phyloP scores from a whole-genome alignment of 495 filamentous ascomycete species.

The Parathielavia hyrcaniae region DNA sequence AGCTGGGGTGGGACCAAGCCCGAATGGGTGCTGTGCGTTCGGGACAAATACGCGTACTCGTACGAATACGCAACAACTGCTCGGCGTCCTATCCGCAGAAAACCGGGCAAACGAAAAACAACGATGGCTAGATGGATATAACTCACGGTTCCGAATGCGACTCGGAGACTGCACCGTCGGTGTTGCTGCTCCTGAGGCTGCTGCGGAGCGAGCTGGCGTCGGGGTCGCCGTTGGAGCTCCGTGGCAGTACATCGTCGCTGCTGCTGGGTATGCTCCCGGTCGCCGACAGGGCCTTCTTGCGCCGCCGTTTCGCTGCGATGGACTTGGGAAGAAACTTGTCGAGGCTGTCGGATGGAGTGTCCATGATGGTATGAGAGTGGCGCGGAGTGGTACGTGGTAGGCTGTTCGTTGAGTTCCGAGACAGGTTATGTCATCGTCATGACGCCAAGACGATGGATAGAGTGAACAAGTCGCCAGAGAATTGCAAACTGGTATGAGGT shows the following conservation, averaged over 20 bases:
- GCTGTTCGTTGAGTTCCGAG: not conserved
- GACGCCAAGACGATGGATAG: not conserved
- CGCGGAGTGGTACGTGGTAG: not conserved
- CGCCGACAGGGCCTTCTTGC: slow-evolving; percentile 32
- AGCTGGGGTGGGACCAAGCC: slow-evolving; percentile 8
- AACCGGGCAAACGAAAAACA: not conserved
- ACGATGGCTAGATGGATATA: not conserved
- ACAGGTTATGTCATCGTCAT: slow-evolving; percentile 11
- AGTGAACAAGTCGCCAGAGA: not conserved
- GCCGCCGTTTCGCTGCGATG: slow-evolving; percentile 39
- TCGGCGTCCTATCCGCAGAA: slow-evolving; percentile 1
- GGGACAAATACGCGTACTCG: slow-evolving; percentile 1
- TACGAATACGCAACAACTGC: not conserved
- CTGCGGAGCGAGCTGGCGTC: slow-evolving; percentile 16
- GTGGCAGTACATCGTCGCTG: slow-evolving; percentile 24
- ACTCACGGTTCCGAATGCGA: slow-evolving; percentile 25
- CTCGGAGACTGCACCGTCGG: slow-evolving; percentile 7
- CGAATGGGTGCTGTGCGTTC: not conserved
- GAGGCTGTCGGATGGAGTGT: slow-evolving; percentile 35
- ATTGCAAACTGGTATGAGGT: not conserved
- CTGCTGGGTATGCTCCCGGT: slow-evolving; percentile 22
- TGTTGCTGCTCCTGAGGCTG: slow-evolving; percentile 1
- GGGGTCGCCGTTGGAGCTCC: slow-evolving; percentile 18
- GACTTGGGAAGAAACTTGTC: slow-evolving; percentile 46
- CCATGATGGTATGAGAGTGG: slow-evolving; percentile 20